Evolutionary conservation across 768 basidiomycete species (phyloP).

Genomic region (Arthromyces matolae): DNA sequence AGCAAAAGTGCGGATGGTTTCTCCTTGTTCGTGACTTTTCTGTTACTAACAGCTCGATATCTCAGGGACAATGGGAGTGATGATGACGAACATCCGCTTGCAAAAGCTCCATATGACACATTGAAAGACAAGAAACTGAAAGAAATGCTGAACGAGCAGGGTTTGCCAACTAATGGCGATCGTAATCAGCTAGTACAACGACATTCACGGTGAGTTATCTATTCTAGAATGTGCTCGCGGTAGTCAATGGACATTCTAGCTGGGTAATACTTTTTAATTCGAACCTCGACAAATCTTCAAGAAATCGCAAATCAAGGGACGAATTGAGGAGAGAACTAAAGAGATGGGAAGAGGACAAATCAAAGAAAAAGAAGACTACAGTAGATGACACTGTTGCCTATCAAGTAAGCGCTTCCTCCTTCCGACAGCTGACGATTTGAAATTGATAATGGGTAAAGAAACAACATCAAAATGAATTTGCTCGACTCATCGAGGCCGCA

Average conservation of each 20-base stretch:
- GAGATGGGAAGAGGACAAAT: conserved; percentile 52
- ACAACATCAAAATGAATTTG: conserved; percentile 37
- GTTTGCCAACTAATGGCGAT: conserved; percentile 50
- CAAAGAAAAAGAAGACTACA: conserved; percentile 36
- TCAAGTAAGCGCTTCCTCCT: conserved; percentile 28
- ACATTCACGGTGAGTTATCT: conserved; percentile 58
- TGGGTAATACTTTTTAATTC: conserved; percentile 72
- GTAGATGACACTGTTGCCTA: conserved; percentile 38
- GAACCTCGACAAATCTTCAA: conserved; percentile 55
- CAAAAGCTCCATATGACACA: conserved; percentile 62
- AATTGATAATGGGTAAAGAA: conserved; percentile 25
- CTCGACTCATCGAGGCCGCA: conserved; percentile 34
- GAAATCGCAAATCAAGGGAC: conserved; percentile 40
- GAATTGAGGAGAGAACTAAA: conserved; percentile 52
- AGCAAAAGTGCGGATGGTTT: conserved; percentile 28
- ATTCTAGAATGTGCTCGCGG: no score
- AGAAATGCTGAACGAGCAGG: conserved; percentile 50
- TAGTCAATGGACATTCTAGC: conserved; percentile 28
- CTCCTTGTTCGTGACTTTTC: not conserved
- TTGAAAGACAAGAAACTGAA: conserved; percentile 59
- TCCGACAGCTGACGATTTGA: not conserved
- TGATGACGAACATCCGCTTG: conserved; percentile 44
- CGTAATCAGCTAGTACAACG: conserved; percentile 48
- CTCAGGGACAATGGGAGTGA: conserved; percentile 17
- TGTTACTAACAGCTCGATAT: no score